Evolutionary conservation across 257 asterid genomes (phyloP), one percentile per base, ranked within the genome.

Genomic region (Lavandula angustifolia): DNA sequence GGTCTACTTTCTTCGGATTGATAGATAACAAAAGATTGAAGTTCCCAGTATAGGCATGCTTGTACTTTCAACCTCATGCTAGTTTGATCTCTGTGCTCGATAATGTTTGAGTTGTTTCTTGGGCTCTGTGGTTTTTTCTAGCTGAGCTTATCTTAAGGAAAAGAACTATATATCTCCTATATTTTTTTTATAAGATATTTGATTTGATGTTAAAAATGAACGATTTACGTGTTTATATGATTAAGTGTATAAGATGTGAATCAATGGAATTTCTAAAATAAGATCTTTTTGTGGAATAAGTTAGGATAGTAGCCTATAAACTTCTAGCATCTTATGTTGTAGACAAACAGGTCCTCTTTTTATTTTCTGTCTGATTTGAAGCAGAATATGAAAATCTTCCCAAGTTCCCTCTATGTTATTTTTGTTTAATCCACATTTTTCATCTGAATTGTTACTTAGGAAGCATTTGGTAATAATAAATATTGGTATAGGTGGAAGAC

Each of bases 401-500:
- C 14, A 13, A 44, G 54, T n/a, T 47, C 43, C 51, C 53, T 60
- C 16, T 32, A 22, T 22, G 32, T 9, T 43, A 12, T 16, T 48
- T 10, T 48, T 65, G 53, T 38, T 22, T 9, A 27, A 17, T 12
- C 6, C 27, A 35, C 9, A 35, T 52, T 7, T 18, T 53, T 53
- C 12, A 12, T 22, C 70, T 38, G 5, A 18, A n/a, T n/a, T n/a
- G n/a, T n/a, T n/a, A n/a, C n/a, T n/a, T 52, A 14, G 27, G 6
- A 35, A 3, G 41, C 1, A 38, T 6, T 7, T 38, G 49, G 5
- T 59, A 12, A 60, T 60, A 22, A 22, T 22, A 22, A 22, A 1
- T 22, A 41, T 22, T 27, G 37, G 55, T 69, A 63, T 34, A 92
- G 97, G 86, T 81, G 37, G 79, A 85, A 71, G 95, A 90, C 67